These are phyloP conservation scores for Hyaloscypha variabilis DNA, from an alignment of 495 filamentous ascomycete species.

Conservation along the genomic window DNA sequence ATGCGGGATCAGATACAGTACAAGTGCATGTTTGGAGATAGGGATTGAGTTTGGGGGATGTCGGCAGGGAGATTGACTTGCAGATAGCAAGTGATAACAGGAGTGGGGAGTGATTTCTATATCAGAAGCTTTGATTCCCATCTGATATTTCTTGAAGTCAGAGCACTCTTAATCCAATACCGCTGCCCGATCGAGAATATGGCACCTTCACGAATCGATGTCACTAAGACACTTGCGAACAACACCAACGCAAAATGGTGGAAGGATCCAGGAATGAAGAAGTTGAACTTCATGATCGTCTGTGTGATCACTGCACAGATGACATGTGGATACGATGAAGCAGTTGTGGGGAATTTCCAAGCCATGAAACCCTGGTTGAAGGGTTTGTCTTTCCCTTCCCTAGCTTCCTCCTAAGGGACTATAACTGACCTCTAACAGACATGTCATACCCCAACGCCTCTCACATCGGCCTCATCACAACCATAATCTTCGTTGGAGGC, in stretches of 20 bases:
- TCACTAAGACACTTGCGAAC: conserved; percentile 11
- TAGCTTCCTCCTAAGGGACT: neutral
- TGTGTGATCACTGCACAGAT: conserved; percentile 16
- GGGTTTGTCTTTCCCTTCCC: conserved; percentile 2
- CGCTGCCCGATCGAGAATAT: neutral
- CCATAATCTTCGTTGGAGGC: conserved; percentile 57
- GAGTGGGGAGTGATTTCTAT: conserved; percentile 4
- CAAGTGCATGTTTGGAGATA: no score
- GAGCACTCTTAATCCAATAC: no score
- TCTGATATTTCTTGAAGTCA: no score
- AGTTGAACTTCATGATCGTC: neutral
- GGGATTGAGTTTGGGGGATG: neutral
- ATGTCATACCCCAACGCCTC: conserved; percentile 14
- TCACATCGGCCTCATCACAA: conserved; percentile 30
- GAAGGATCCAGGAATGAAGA: conserved; percentile 7
- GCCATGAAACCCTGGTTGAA: conserved; percentile 17
- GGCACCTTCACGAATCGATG: conserved; percentile 11
- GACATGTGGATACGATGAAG: conserved; percentile 17
- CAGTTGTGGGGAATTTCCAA: conserved; percentile 9
- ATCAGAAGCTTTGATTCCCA: neutral
- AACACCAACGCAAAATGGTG: conserved; percentile 19
- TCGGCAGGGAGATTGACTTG: neutral
- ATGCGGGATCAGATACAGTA: no score
- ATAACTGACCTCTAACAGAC: neutral
- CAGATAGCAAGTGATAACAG: conserved; percentile 12